Evolutionary conservation across 257 asterid genomes (phyloP).

Genomic region (Nicotiana tomentosiformis): DNA sequence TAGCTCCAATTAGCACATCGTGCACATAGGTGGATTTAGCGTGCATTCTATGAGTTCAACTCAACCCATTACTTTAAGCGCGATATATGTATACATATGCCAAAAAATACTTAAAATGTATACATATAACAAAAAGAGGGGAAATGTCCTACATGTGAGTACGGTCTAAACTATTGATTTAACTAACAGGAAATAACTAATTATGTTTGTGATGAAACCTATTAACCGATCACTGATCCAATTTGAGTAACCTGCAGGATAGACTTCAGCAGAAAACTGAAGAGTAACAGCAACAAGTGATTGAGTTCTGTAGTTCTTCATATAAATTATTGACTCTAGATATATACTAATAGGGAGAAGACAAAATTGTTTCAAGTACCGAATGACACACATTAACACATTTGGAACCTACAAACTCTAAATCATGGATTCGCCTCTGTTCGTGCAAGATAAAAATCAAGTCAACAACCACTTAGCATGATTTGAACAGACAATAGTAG

Average conservation of each 20-base stretch:
- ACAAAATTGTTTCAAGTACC: neutral
- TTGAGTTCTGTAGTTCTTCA: neutral
- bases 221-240: neutral
- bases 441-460: neutral
- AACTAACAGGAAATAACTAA: rapidly evolving
- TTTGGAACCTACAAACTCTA: neutral
- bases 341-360: neutral
- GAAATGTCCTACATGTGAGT: neutral
- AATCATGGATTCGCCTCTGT: neutral
- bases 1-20: neutral
- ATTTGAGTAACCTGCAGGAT: neutral
- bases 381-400: neutral
- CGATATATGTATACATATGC: neutral
- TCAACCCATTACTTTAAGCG: neutral
- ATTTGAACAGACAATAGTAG: neutral
- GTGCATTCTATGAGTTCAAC: neutral
- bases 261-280: neutral
- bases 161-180: neutral
- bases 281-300: neutral
- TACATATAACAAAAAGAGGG: neutral
- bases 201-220: neutral
- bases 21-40: neutral
- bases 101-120: too few species aligned
- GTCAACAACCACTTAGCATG: neutral
- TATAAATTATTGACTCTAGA: neutral